A percentile compares a stretch with the other conserved stretches of the same genome.
Conservation (phyloP, 192 early-diverging fungal genomes). For the Gryganskiella cystojenkinii region DNA sequence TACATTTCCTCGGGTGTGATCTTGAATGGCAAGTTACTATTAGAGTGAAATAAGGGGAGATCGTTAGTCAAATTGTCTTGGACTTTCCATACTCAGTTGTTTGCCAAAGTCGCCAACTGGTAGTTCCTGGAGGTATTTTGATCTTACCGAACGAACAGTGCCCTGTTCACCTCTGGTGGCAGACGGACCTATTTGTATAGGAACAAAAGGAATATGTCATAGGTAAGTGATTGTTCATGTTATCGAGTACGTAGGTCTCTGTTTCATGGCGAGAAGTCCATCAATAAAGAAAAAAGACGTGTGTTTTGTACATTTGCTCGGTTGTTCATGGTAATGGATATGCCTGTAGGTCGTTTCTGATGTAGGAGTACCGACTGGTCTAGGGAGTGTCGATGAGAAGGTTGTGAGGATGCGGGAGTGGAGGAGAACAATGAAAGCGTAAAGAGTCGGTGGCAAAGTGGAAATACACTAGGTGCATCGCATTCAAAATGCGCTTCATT, state of each 20-base stretch:
- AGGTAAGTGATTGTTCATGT: neutral
- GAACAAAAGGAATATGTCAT: neutral
- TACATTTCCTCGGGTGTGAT: conserved; percentile 97
- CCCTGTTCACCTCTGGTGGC: conserved; percentile 95
- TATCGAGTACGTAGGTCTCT: neutral
- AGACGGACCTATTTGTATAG: conserved; percentile 67
- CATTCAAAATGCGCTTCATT: neutral
- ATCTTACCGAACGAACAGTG: conserved; percentile 85
- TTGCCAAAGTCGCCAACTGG: too few species aligned
- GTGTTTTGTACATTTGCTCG: conserved; percentile 13
- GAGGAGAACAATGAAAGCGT: neutral
- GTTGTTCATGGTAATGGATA: conserved; percentile 23
- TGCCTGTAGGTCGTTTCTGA: neutral
- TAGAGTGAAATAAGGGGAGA: neutral
- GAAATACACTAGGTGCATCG: neutral
- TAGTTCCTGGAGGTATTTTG: too few species aligned
- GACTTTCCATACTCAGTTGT: too few species aligned
- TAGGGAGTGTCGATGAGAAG: neutral
- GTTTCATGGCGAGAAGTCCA: neutral
- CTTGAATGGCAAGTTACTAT: conserved; percentile 95
- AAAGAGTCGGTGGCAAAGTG: neutral
- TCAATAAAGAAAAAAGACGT: neutral
- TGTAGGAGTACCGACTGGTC: neutral
- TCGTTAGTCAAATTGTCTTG: too few species aligned
- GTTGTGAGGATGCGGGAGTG: neutral